Percentiles rank a stretch among this genome's conserved stretches.
phyloP scores from a whole-genome alignment of 164 flowering plant genomes.

The Vitis rupestris region DNA sequence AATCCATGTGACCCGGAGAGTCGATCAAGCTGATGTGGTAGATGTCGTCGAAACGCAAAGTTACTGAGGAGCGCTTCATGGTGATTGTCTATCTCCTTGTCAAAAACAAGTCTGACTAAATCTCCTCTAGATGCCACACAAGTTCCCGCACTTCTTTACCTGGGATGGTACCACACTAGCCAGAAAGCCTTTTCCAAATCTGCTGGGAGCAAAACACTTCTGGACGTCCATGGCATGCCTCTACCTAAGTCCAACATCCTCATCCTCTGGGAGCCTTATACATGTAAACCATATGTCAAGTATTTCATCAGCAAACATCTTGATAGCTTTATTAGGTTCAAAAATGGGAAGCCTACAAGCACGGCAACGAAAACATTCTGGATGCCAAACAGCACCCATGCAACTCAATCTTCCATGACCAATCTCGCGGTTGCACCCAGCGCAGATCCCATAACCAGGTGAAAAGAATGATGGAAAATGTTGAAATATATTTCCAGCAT shows the following conservation, averaged over 20 bases:
- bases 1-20: no score
- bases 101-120: slow-evolving; percentile 85
- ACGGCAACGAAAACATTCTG: no score
- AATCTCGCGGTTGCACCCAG: no score
- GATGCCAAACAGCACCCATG: no score
- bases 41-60: no score
- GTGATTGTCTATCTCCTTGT: slow-evolving; percentile 95
- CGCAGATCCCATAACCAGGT: slow-evolving; percentile 38
- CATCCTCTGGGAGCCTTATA: slow-evolving; percentile 84
- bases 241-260: slow-evolving; percentile 71
- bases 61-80: slow-evolving; percentile 50
- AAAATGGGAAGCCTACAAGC: background rate
- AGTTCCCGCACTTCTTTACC: slow-evolving; percentile 69
- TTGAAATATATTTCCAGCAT: slow-evolving; percentile 29
- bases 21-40: no score
- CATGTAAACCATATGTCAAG: slow-evolving; percentile 79
- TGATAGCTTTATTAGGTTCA: slow-evolving; percentile 38
- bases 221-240: slow-evolving; percentile 66
- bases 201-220: slow-evolving; percentile 36
- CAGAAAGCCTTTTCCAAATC: slow-evolving; percentile 17
- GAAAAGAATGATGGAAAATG: slow-evolving; percentile 39
- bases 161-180: slow-evolving; percentile 53
- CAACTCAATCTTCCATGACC: no score
- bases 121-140: slow-evolving; percentile 49
- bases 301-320: slow-evolving; percentile 48